Evolutionary conservation across 2,329 filamentous ascomycete species (phyloP).

Genomic region (Thermoascus crustaceus): DNA sequence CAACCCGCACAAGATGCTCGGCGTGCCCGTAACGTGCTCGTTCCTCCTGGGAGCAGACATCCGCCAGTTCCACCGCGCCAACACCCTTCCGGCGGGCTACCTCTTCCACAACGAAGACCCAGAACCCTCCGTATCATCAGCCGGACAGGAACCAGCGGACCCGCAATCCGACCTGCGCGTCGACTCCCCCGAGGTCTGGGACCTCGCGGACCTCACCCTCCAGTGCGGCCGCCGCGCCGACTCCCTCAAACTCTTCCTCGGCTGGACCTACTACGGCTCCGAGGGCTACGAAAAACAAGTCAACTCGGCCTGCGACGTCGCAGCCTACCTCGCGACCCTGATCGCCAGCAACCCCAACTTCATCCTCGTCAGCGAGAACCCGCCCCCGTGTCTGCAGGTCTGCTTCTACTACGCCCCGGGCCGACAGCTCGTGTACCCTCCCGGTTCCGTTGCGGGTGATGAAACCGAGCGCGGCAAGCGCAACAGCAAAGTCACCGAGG

Average conservation of each 20-base stretch:
- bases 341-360: constrained; percentile 54
- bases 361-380: constrained; percentile 62
- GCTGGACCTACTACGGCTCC: constrained; percentile 83
- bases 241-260: constrained; percentile 74
- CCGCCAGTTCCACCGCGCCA: constrained; percentile 68
- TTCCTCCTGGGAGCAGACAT: constrained; percentile 77
- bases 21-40: constrained; percentile 80
- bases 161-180: constrained; percentile 16
- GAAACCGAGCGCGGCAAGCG: constrained; percentile 32
- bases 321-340: constrained; percentile 57
- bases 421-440: constrained; percentile 39
- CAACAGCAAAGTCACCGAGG: constrained; percentile 50
- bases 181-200: constrained; percentile 59
- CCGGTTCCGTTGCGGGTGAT: constrained; percentile 19
- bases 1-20: constrained; percentile 97
- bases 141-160: constrained; percentile 13
- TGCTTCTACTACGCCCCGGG: constrained; percentile 79
- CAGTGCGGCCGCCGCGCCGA: constrained; percentile 88
- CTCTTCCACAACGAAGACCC: constrained; percentile 58
- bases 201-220: constrained; percentile 83
- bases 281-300: constrained; percentile 62
- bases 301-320: constrained; percentile 64
- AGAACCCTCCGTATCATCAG: too few species aligned
- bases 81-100: constrained; percentile 81
- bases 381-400: constrained; percentile 82